Evolutionary conservation across 2,329 filamentous ascomycete species (phyloP), one percentile per base, ranked within the genome.

Genomic region (Trichoderma semiorbis): DNA sequence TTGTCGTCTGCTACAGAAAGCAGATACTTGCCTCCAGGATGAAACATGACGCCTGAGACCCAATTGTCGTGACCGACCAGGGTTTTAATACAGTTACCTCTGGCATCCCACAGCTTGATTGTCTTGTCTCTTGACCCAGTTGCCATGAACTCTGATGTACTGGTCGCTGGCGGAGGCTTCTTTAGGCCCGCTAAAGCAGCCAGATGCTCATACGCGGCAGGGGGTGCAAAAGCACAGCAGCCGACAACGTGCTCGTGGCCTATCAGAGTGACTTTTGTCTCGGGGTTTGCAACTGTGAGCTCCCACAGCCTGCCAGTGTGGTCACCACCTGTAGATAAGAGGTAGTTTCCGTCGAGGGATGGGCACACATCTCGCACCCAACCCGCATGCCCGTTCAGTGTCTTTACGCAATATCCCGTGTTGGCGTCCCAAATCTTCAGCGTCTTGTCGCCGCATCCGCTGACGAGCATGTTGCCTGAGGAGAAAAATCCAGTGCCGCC

Each of bases 301-400:
- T 98, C 94, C 95, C 95, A 98, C 69, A 97, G 84, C 26, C 93
- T 89, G 30, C 91, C 90, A 3, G 93, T 93, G 80, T 92, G 90
- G 77, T 98, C 95, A 76, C 94, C 91, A 36, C 94, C 93, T 5
- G 92, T 91, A 2, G 94, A 97, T 50, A 98, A 81, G 2, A 98
- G 87, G 83, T 89, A 97, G 72, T 91, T 89, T 32, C 95, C 95
- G 78, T 98, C 95, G 55, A 90, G 86, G 1, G 93, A 96, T 0
- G 94, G 93, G 21, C 87, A 89, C 10, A 98, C 92, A 75, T 95
- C 93, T 72, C 95, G 90, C n/a, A 98, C 93, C 95, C 95, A 98
- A 76, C 93, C 94, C 3, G 87, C 87, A 77, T 98, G 95, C 1
- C 95, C 94, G 34, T 90, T 88, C 74, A 98, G 87, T n/a, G 95